These are phyloP conservation scores for Neurospora intermedia DNA, from an alignment of 495 filamentous ascomycete genomes.

Conservation along the genomic window DNA sequence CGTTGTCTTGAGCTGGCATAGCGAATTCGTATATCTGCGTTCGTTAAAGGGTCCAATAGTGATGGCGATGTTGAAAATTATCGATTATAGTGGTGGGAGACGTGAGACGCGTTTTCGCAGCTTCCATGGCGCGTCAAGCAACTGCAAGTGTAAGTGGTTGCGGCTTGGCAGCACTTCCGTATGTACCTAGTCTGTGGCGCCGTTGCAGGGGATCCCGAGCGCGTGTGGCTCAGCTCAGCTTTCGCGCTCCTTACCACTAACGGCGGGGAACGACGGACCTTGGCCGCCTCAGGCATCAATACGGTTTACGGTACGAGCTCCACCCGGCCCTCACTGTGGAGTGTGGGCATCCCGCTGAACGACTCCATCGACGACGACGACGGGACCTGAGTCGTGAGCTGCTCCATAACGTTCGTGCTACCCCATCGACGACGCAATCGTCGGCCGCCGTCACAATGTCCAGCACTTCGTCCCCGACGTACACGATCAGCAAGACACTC, in stretches of 20 bases:
- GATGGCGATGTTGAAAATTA: background rate
- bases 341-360: conserved; percentile 15
- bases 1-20: background rate
- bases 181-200: background rate
- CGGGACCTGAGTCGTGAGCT: conserved; percentile 12
- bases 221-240: background rate
- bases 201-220: background rate
- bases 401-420: conserved; percentile 9
- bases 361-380: conserved; percentile 15
- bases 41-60: background rate
- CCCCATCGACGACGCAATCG: conserved; percentile 22
- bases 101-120: background rate
- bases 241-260: background rate
- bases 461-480: conserved; percentile 43
- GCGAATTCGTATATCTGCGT: background rate
- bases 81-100: background rate
- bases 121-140: background rate
- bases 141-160: conserved; percentile 3
- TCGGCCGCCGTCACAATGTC: conserved; percentile 43
- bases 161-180: background rate
- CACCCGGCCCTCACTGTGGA: conserved; percentile 4
- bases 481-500: conserved; percentile 57
- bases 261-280: too few relatives aligned
- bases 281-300: conserved; percentile 15
- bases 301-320: conserved; percentile 1